Conservation (phyloP, 768 basidiomycete genomes). For the Suillus fuscotomentosus region DNA sequence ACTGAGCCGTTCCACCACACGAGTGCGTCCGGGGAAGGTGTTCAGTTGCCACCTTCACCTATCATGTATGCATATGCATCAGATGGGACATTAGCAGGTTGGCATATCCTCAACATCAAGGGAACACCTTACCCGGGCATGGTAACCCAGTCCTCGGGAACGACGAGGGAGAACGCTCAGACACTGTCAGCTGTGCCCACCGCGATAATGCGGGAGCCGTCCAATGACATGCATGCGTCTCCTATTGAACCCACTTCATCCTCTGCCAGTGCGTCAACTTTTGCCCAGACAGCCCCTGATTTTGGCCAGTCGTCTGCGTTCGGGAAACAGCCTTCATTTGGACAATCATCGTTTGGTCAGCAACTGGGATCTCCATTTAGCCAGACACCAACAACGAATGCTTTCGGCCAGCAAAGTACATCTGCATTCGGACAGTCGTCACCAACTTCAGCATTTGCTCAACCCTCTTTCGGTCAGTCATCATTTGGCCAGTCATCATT, state of each 20-base stretch:
- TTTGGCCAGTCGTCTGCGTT: conserved; percentile 36
- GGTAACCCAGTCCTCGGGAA: conserved; percentile 25
- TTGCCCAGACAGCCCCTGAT: conserved; percentile 18
- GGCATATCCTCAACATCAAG: conserved; percentile 63
- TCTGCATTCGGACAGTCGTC: conserved; percentile 34
- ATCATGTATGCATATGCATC: conserved; percentile 75
- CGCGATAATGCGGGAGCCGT: conserved; percentile 26
- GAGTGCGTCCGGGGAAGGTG: conserved; percentile 39
- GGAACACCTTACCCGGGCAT: conserved; percentile 57
- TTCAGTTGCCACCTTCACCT: conserved; percentile 50
- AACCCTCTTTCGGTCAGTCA: conserved; percentile 24
- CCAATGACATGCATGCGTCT: conserved; percentile 30
- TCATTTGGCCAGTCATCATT: conserved; percentile 34
- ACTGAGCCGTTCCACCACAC: conserved; percentile 35
- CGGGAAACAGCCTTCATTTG: conserved; percentile 14
- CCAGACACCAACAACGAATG: conserved; percentile 21
- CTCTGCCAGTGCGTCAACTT: conserved; percentile 15
- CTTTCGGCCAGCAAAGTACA: conserved; percentile 20
- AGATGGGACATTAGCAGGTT: conserved; percentile 75
- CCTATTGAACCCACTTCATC: conserved; percentile 21
- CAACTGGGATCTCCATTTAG: conserved; percentile 34
- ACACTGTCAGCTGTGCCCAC: conserved; percentile 22
- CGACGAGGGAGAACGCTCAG: conserved; percentile 29
- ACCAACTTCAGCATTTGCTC: conserved; percentile 30
- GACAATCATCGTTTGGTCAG: conserved; percentile 27